A percentile compares a stretch with the other conserved stretches of the same genome.
These are phyloP conservation scores for Ganoderma lucidum DNA, from an alignment of 1,284 basidiomycete genomes.

Conservation along the genomic window DNA sequence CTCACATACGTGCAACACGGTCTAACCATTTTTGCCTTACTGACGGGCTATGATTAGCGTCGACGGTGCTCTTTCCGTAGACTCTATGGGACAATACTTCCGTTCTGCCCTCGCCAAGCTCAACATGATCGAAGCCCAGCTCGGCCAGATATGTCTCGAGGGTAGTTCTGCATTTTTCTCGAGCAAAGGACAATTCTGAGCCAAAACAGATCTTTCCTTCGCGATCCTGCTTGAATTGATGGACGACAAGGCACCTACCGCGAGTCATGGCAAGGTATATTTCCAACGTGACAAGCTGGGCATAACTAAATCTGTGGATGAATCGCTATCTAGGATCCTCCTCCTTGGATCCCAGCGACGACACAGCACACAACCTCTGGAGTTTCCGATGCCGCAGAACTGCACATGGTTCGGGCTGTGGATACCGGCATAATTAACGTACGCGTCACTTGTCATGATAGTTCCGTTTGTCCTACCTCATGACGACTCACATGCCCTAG, in stretches of 20 bases:
- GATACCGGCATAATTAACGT: constrained; percentile 90
- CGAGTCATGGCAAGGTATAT: constrained; percentile 55
- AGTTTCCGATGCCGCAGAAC: constrained; percentile 62
- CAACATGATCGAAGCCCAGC: constrained; percentile 80
- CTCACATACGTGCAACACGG: constrained; percentile 11
- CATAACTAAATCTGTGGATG: neutral
- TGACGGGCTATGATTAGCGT: constrained; percentile 52
- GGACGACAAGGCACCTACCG: constrained; percentile 69
- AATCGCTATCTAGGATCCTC: constrained; percentile 55
- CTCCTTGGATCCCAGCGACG: constrained; percentile 80
- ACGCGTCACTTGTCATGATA: constrained; percentile 38
- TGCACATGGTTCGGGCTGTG: constrained; percentile 78
- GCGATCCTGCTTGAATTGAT: constrained; percentile 84
- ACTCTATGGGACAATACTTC: constrained; percentile 78
- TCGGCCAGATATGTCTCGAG: constrained; percentile 65
- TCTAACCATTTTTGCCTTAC: neutral
- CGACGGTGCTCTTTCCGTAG: constrained; percentile 69
- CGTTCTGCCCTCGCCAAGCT: constrained; percentile 89
- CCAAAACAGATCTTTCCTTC: constrained; percentile 72
- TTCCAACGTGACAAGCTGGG: neutral
- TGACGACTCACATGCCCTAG: constrained; percentile 45
- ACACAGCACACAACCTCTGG: constrained; percentile 70
- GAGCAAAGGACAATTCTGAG: too few species aligned
- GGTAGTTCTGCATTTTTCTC: constrained; percentile 43
- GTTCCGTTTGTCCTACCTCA: neutral